These are phyloP conservation scores for Rhynchospora breviuscula DNA, from an alignment of 176 grass and related monocot species.

Conservation along the genomic window DNA sequence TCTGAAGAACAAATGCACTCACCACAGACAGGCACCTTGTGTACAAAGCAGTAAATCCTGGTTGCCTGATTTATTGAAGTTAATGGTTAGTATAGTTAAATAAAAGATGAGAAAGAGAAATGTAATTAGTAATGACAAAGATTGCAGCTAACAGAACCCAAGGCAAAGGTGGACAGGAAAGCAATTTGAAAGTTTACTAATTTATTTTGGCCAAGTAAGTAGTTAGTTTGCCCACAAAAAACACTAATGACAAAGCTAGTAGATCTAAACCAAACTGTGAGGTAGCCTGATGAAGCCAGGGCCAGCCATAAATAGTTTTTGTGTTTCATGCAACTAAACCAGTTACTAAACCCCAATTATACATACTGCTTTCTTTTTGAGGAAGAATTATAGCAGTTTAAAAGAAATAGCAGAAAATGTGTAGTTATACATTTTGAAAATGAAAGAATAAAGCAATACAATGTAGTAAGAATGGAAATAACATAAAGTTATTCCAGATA, in stretches of 20 bases:
- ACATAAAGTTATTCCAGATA: neutral
- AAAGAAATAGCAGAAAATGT: neutral
- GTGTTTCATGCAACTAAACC: neutral
- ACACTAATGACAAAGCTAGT: neutral
- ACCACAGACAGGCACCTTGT: slow-evolving; percentile 89
- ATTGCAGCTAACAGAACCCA: neutral
- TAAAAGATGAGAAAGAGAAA: neutral
- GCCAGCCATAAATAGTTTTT: neutral
- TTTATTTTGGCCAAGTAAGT: neutral
- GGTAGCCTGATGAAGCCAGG: neutral
- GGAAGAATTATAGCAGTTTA: neutral
- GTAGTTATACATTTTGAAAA: neutral
- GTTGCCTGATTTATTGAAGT: slow-evolving; percentile 61
- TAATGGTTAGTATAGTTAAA: neutral
- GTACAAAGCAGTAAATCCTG: slow-evolving; percentile 96
- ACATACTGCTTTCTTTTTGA: neutral
- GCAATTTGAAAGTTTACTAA: neutral
- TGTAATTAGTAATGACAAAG: slow-evolving; percentile 15
- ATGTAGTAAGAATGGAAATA: neutral
- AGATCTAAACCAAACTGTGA: neutral
- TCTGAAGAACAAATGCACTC: slow-evolving; percentile 95
- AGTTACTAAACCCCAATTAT: neutral
- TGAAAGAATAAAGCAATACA: slow-evolving; percentile 5
- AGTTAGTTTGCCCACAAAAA: neutral
- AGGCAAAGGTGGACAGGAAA: slow-evolving; percentile 21